Conservation (phyloP, 352 stramenopile species). For the Phytophthora vignae region DNA sequence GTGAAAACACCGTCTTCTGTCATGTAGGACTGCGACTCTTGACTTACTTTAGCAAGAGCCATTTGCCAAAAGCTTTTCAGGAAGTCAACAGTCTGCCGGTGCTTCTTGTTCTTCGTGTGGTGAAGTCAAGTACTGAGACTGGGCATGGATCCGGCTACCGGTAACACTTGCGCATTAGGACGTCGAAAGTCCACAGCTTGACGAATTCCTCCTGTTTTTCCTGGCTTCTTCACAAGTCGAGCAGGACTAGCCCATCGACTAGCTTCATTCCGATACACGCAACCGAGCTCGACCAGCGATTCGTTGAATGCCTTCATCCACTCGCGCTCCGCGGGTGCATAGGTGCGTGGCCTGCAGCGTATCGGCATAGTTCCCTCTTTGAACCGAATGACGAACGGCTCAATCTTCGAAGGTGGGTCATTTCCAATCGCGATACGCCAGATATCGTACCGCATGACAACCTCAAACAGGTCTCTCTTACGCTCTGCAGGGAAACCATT, state of each 20-base stretch:
- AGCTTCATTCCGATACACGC: constrained; percentile 13
- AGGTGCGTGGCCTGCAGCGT: neutral
- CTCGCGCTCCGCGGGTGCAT: neutral
- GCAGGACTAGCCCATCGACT: constrained; percentile 9
- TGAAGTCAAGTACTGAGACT: constrained; percentile 10
- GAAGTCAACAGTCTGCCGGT: constrained; percentile 16
- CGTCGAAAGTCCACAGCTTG: constrained; percentile 14
- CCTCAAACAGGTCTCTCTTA: neutral
- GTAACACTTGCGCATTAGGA: neutral
- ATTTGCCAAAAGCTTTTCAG: constrained; percentile 19
- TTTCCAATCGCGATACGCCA: constrained; percentile 4
- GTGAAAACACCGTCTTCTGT: constrained; percentile 16
- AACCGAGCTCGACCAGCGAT: constrained; percentile 5
- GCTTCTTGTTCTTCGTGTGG: constrained; percentile 3
- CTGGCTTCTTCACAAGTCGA: constrained; percentile 6
- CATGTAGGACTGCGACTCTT: constrained; percentile 12
- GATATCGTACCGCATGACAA: neutral
- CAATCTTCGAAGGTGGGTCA: constrained; percentile 11
- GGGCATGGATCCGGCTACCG: constrained; percentile 13
- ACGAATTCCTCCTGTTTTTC: constrained; percentile 11
- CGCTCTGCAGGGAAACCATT: constrained; percentile 4
- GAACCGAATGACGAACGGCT: constrained; percentile 5
- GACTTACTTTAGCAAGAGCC: neutral
- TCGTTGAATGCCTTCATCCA: constrained; percentile 7
- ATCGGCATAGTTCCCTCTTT: constrained; percentile 1